Conservation (phyloP, 208 protist genomes). For the Leishmania lainsoni region DNA sequence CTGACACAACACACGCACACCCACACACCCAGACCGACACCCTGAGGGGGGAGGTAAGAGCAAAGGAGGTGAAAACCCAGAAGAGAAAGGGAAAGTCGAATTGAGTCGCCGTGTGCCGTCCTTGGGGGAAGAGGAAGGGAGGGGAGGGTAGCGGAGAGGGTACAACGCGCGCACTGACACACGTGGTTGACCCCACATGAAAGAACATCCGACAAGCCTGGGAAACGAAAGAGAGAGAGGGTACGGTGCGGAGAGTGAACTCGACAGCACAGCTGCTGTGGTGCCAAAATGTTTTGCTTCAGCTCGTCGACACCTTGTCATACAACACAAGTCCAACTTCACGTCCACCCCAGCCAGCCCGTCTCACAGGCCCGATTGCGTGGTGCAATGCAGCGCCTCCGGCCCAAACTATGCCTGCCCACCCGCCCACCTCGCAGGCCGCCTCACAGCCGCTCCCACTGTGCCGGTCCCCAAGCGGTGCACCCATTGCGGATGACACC, state of each 20-base stretch:
- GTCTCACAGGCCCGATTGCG: too few relatives aligned
- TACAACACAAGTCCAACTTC: not conserved
- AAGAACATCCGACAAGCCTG: not conserved
- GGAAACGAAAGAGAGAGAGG: not conserved
- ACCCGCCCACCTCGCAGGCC: too few relatives aligned
- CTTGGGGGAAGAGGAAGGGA: not conserved
- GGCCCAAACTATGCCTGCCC: too few relatives aligned
- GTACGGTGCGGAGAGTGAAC: not conserved
- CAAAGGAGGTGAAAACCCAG: not conserved
- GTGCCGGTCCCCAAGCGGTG: too few relatives aligned
- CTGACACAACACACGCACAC: not conserved
- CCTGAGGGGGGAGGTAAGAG: too few relatives aligned
- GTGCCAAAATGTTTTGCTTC: not conserved
- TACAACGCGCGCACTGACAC: not conserved
- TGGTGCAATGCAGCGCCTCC: too few relatives aligned
- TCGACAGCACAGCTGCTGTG: not conserved
- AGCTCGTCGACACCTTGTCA: too few relatives aligned
- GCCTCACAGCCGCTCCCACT: too few relatives aligned
- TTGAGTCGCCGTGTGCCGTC: not conserved
- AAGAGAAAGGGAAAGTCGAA: not conserved
- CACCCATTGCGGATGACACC: too few relatives aligned
- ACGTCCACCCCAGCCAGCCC: too few relatives aligned
- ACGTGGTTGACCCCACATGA: not conserved
- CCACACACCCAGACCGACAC: not conserved
- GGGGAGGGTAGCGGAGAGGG: not conserved